A percentile compares a stretch with the other conserved stretches of the same genome.
These are phyloP conservation scores for Magnusiomyces clavatus DNA, from an alignment of 1,139 yeast genomes.

Conservation along the genomic window DNA sequence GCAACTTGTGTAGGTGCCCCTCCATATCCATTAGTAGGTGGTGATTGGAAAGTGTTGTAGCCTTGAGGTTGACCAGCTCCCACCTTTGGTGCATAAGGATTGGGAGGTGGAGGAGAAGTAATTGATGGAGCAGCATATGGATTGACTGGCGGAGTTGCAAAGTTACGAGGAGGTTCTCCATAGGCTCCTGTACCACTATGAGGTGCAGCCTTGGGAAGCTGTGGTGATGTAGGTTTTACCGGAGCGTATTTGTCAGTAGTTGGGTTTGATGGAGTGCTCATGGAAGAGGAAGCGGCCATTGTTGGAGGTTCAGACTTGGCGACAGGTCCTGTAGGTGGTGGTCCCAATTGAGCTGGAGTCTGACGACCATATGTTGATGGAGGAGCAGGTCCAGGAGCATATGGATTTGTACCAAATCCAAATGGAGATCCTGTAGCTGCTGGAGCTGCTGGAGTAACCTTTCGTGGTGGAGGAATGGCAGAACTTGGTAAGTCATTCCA, in stretches of 20 bases:
- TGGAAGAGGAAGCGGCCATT: constrained; percentile 21
- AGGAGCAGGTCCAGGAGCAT: constrained; percentile 25
- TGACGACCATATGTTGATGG: constrained; percentile 18
- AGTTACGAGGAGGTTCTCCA: constrained; percentile 6
- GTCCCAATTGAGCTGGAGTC: constrained; percentile 17
- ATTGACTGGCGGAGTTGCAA: constrained; percentile 10
- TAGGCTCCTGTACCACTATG: neutral
- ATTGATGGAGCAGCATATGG: constrained; percentile 8
- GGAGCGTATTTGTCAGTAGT: constrained; percentile 16
- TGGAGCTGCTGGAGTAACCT: constrained; percentile 21
- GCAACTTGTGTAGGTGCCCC: neutral
- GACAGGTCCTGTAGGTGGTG: constrained; percentile 18
- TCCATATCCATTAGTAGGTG: constrained; percentile 4
- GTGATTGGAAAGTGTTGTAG: constrained; percentile 9
- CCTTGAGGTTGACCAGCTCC: constrained; percentile 5
- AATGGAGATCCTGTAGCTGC: constrained; percentile 21
- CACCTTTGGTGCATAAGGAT: constrained; percentile 25
- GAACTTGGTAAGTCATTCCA: constrained; percentile 92
- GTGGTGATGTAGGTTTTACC: constrained; percentile 4
- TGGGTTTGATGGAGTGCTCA: constrained; percentile 16
- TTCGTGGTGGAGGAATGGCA: constrained; percentile 22
- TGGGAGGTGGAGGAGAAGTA: constrained; percentile 23
- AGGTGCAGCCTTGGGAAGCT: constrained; percentile 16
- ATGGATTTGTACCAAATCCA: constrained; percentile 18
- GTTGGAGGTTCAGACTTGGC: neutral